Percentiles rank a stretch among this genome's conserved stretches.
These are phyloP conservation scores for Kazachstania martiniae DNA, from an alignment of 805 yeast genomes.

Conservation along the genomic window DNA sequence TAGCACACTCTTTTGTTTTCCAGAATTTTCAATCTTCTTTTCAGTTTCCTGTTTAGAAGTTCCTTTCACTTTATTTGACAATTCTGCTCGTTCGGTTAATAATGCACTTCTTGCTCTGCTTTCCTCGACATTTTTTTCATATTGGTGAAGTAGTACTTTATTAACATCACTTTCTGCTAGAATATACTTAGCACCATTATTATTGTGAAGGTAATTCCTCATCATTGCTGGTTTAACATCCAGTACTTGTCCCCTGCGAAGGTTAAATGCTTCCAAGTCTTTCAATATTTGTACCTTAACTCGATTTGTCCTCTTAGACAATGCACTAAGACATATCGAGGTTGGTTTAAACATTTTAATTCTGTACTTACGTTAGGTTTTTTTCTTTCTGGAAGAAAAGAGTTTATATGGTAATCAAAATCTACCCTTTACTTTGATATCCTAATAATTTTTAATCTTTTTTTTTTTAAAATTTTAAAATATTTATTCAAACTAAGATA, in stretches of 20 bases:
- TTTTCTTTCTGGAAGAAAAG: not conserved
- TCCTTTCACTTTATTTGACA: not conserved
- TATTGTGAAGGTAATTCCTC: slow-evolving; percentile 65
- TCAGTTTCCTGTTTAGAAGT: slow-evolving; percentile 1
- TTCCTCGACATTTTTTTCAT: too few relatives aligned
- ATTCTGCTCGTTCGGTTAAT: too few relatives aligned
- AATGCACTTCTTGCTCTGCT: too few relatives aligned
- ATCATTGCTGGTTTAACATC: slow-evolving; percentile 69
- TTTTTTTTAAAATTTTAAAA: not conserved
- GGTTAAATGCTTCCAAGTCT: slow-evolving; percentile 55
- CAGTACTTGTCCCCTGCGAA: slow-evolving; percentile 54
- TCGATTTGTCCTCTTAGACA: slow-evolving; percentile 40
- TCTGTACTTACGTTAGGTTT: not conserved
- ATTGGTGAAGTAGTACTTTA: slow-evolving; percentile 8
- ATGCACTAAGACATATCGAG: slow-evolving; percentile 34
- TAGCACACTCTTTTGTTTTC: slow-evolving; percentile 6
- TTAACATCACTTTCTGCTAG: slow-evolving; percentile 20
- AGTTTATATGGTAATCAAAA: too few relatives aligned
- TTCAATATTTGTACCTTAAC: slow-evolving; percentile 66
- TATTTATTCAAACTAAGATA: too few relatives aligned
- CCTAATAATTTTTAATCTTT: not conserved
- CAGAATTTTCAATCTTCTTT: slow-evolving; percentile 3
- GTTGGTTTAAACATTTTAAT: slow-evolving; percentile 22
- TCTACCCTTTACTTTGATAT: too few relatives aligned
- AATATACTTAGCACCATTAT: slow-evolving; percentile 67